Percentiles rank a stretch among this genome's conserved stretches.
Conservation (phyloP, 345 rosid species). For the Angophora floribunda region DNA sequence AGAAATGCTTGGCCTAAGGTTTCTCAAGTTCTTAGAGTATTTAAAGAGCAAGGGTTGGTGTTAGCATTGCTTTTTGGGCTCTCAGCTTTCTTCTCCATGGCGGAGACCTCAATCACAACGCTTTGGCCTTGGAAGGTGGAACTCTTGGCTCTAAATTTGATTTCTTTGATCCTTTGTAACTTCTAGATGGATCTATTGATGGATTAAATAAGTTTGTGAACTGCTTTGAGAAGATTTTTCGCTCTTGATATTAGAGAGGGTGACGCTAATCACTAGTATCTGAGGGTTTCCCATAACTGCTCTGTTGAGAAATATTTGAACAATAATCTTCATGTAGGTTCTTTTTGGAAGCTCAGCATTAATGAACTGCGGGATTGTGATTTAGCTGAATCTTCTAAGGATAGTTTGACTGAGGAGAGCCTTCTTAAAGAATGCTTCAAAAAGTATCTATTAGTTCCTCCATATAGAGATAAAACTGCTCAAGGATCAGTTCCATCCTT, state of each 20-base stretch:
- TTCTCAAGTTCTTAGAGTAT: constrained; percentile 53
- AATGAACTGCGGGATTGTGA: neutral
- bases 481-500: neutral
- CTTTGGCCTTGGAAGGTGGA: constrained; percentile 95
- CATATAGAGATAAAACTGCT: neutral
- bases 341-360: neutral
- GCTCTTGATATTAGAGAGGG: neutral
- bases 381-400: neutral
- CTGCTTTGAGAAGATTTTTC: neutral
- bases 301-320: neutral
- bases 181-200: neutral
- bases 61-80: constrained; percentile 66
- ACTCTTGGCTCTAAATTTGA: neutral
- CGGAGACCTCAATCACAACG: constrained; percentile 89
- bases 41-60: constrained; percentile 76
- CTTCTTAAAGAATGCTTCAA: neutral
- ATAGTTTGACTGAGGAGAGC: neutral
- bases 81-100: constrained; percentile 93
- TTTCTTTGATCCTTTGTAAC: neutral
- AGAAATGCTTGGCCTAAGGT: constrained; percentile 69
- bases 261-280: neutral
- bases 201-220: neutral
- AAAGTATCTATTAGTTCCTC: neutral
- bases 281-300: neutral
- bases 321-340: neutral